Evolutionary conservation across 1,284 basidiomycete species (phyloP).

Genomic region (Schizophyllum commune): DNA sequence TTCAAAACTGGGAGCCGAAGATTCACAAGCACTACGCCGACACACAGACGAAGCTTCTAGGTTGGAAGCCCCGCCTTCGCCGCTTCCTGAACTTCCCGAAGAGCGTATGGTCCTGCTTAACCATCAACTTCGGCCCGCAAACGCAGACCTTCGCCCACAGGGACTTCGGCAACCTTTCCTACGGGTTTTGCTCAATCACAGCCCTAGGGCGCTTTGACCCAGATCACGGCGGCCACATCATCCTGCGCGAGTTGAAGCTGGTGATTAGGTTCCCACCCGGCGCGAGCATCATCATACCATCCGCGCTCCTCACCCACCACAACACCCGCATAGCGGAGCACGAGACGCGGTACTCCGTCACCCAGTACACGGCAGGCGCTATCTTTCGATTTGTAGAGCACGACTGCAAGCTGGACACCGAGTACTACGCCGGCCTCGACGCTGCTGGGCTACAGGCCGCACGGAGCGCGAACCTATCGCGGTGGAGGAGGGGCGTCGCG

Average conservation of each 20-base stretch:
- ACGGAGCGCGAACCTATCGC: too few species aligned
- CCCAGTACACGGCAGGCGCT: not conserved
- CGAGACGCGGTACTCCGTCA: constrained; percentile 1
- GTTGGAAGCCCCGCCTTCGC: not conserved
- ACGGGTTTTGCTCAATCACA: constrained; percentile 7
- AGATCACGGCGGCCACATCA: constrained; percentile 2
- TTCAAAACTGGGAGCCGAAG: not conserved
- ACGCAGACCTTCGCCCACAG: not conserved
- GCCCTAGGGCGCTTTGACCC: constrained; percentile 3
- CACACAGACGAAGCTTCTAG: not conserved
- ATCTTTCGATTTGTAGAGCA: not conserved
- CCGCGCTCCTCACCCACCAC: constrained; percentile 1
- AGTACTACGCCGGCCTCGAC: not conserved
- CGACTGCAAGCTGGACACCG: not conserved
- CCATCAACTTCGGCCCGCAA: constrained; percentile 5
- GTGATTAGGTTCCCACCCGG: constrained; percentile 5
- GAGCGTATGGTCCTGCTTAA: not conserved
- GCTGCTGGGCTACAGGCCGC: too few species aligned
- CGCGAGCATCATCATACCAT: constrained; percentile 5
- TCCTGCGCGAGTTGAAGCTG: constrained; percentile 3
- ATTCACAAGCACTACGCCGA: not conserved
- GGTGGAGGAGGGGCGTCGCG: too few species aligned
- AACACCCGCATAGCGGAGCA: constrained; percentile 2
- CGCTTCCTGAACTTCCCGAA: not conserved
- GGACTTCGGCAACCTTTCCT: not conserved